Evolutionary conservation across 768 basidiomycete genomes (phyloP).

Genomic region (Pleurotus djamor): DNA sequence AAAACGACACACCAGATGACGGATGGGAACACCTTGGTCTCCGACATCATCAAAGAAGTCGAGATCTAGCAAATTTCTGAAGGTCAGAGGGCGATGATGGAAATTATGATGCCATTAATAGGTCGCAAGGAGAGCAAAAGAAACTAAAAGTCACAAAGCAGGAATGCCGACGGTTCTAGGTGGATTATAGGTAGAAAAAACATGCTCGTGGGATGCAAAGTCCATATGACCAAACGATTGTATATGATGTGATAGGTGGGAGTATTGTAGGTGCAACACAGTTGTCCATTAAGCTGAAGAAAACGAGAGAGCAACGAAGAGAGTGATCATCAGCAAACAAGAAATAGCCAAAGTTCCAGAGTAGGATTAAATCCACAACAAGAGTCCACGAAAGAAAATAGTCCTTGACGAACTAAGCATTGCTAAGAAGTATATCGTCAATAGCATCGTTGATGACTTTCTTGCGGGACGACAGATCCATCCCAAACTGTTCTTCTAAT

Average conservation of each 20-base stretch:
- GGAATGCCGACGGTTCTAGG: slow-evolving; percentile 6
- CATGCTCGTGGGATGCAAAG: slow-evolving; percentile 13
- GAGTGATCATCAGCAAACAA: slow-evolving; percentile 6
- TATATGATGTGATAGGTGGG: slow-evolving; percentile 5
- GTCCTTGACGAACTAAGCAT: slow-evolving; percentile 21
- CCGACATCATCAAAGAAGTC: not conserved
- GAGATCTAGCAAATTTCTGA: not conserved
- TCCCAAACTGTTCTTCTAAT: slow-evolving; percentile 80
- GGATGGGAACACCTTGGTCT: too few relatives aligned
- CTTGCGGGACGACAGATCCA: slow-evolving; percentile 73
- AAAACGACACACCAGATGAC: too few relatives aligned
- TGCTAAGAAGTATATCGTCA: slow-evolving; percentile 64
- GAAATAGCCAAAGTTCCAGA: slow-evolving; percentile 10
- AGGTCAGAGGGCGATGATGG: not conserved
- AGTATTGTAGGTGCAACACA: slow-evolving; percentile 9
- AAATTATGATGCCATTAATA: not conserved
- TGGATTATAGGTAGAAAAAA: slow-evolving; percentile 8
- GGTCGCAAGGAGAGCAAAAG: not conserved
- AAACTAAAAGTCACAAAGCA: slow-evolving; percentile 1
- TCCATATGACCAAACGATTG: slow-evolving; percentile 13
- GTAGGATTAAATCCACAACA: slow-evolving; percentile 8
- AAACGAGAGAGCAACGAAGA: slow-evolving; percentile 4
- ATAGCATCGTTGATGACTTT: slow-evolving; percentile 75
- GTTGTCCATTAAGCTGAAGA: slow-evolving; percentile 10
- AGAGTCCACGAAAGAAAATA: slow-evolving; percentile 6